Evolutionary conservation across 768 basidiomycete genomes (phyloP), one percentile per base, ranked within the genome.

Genomic region (Chlorophyllum brunneum): DNA sequence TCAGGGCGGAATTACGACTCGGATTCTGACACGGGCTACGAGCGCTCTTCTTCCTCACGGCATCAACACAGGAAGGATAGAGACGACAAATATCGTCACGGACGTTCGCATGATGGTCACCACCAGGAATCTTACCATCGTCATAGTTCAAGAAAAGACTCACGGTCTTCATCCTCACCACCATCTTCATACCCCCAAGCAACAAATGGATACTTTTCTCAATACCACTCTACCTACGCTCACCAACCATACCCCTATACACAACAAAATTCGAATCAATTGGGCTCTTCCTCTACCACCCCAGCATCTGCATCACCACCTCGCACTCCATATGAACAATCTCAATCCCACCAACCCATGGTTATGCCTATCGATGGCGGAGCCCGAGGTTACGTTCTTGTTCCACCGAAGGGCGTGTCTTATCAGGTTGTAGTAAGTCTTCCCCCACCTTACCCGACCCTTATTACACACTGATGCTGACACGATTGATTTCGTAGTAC

Each of bases 401-500:
- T 43, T 13, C 51, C 31, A 18, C 51, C 41, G 15, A 43, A 36
- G 16, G 51, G 51, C 2, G 34, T 27, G 23, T 18, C 42, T n/a
- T 52, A 44, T 26, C 51, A 52, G 37, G 42, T 43, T 34, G 39
- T 52, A 7, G 51, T 52, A 37, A 27, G 51, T 36, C 24, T 11
- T 8, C 15, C 24, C 1, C 11, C 4, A 10, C 31, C 23, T 40
- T n/a, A 16, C 6, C 6, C 6, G 20, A 27, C 33, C 11, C 22
- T 31, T 4, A n/a, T 43, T 9, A n/a, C 2, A n/a, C n/a, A 36
- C 41, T 18, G 33, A 8, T 16, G 6, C 4, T 27, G 15, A 42
- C 4, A 37, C 36, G 13, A 37, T 13, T 10, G 3, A 3, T 18
- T 30, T 4, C 39, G 2, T 13, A 42, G 47, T n/a, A 48, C 18